Evolutionary conservation across 129 eudicot species (phyloP), one percentile per base, ranked within the genome.

Genomic region (Lactuca saligna): DNA sequence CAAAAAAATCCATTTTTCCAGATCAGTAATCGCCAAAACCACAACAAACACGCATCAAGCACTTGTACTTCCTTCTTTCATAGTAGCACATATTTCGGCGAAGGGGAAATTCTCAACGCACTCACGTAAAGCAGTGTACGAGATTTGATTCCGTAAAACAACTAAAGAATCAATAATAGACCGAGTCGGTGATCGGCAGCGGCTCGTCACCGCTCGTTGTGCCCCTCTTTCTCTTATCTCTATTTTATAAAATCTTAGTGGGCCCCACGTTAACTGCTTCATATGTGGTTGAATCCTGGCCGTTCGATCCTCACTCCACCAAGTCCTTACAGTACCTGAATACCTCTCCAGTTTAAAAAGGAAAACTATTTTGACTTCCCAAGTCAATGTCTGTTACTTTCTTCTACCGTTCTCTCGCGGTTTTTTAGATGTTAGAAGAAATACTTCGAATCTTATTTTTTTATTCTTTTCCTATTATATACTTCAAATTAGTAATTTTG

Each of bases 141-240:
- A 61, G 80, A 68, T 76, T 38, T 76, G 70, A 76, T 76, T 68
- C 75, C 6, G 61, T 50, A 48, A 66, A 71, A 42, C 29, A 1
- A 25, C 29, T 25, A 25, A 25, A 25, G 29, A 25, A 25, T 51
- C 35, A 68, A 11, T 46, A 70, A 71, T 56, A 44, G 61, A 65
- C n/a, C 37, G 75, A 61, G 80, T 69, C 70, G 80, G 80, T 76
- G 70, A 76, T 76, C 58, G 65, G 81, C 70, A 70, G 81, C 81
- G 71, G 65, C 71, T 76, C 75, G 81, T 76, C 81, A 76, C 81
- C 81, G 81, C 81, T 76, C 71, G 59, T 76, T 61, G 75, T 76
- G 81, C 60, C 53, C 34, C 75, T 61, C 56, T 29, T 60, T 11
- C 64, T 76, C 51, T 61, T 49, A 54, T 56, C 59, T 53, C 4